phyloP scores from a whole-genome alignment of 2,329 filamentous ascomycete genomes.

The Arthrobotrys sphaeroides region DNA sequence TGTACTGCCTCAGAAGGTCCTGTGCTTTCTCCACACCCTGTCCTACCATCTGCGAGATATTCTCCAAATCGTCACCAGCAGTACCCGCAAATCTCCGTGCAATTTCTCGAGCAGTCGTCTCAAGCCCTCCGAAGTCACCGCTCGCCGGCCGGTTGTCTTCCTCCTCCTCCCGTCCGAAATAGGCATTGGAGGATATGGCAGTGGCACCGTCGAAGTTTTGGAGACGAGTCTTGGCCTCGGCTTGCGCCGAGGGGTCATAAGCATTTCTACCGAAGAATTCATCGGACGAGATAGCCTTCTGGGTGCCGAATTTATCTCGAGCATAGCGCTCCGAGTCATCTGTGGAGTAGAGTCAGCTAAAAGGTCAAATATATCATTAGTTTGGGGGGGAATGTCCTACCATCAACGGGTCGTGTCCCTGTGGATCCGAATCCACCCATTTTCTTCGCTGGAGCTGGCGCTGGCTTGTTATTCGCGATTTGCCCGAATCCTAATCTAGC shows the following conservation, averaged over 20 bases:
- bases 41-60: constrained; percentile 81
- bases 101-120: constrained; percentile 94
- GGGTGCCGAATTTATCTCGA: constrained; percentile 84
- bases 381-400: constrained; percentile 64
- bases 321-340: constrained; percentile 84
- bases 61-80: constrained; percentile 93
- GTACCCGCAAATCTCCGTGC: constrained; percentile 94
- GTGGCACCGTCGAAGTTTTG: constrained; percentile 92
- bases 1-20: constrained; percentile 74
- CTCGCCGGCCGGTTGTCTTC: constrained; percentile 66
- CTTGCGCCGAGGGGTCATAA: constrained; percentile 81
- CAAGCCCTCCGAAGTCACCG: constrained; percentile 78
- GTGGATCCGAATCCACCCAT: constrained; percentile 88
- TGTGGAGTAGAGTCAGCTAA: constrained; percentile 57
- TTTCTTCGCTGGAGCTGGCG: constrained; percentile 74
- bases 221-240: constrained; percentile 85
- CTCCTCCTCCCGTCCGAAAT: constrained; percentile 93
- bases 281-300: constrained; percentile 97
- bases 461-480: constrained; percentile 72
- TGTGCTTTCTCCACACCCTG: constrained; percentile 87
- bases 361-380: background rate
- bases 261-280: constrained; percentile 95
- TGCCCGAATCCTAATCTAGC: constrained; percentile 87
- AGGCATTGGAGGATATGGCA: constrained; percentile 93
- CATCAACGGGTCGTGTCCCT: constrained; percentile 74